phyloP scores from a whole-genome alignment of 2,329 filamentous ascomycete genomes.

The Colletotrichum brevisporum region DNA sequence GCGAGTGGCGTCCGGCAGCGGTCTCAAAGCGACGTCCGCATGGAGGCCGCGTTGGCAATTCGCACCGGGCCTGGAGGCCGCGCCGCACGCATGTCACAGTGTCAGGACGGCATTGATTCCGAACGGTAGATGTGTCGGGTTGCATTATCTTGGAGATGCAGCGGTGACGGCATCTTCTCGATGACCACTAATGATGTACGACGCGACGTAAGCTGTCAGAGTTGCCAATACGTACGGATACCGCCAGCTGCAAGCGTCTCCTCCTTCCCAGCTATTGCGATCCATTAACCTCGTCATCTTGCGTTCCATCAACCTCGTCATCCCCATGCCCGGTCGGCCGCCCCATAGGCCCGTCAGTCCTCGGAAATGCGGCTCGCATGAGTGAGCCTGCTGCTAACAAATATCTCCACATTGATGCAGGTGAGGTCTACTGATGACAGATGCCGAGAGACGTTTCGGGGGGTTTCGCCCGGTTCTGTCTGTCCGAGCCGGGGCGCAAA shows the following conservation, averaged over 20 bases:
- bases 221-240: no score
- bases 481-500: not conserved
- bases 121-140: slow-evolving; percentile 14
- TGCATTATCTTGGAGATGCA: slow-evolving; percentile 9
- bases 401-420: not conserved
- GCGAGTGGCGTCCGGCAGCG: not conserved
- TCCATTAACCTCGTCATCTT: no score
- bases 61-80: not conserved
- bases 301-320: no score
- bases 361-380: not conserved
- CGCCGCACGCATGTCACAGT: not conserved
- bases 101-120: slow-evolving; percentile 3
- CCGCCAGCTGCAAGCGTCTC: no score
- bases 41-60: slow-evolving; percentile 5
- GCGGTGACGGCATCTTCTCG: not conserved
- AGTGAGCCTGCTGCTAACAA: not conserved
- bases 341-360: not conserved
- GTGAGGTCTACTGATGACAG: not conserved
- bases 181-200: not conserved
- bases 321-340: no score
- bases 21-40: not conserved
- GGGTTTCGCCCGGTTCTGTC: not conserved
- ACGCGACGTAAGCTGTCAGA: slow-evolving; percentile 1
- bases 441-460: slow-evolving; percentile 9
- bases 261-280: no score